These are phyloP conservation scores for Apiospora aurea DNA, from an alignment of 2,329 filamentous ascomycete species.

Conservation along the genomic window DNA sequence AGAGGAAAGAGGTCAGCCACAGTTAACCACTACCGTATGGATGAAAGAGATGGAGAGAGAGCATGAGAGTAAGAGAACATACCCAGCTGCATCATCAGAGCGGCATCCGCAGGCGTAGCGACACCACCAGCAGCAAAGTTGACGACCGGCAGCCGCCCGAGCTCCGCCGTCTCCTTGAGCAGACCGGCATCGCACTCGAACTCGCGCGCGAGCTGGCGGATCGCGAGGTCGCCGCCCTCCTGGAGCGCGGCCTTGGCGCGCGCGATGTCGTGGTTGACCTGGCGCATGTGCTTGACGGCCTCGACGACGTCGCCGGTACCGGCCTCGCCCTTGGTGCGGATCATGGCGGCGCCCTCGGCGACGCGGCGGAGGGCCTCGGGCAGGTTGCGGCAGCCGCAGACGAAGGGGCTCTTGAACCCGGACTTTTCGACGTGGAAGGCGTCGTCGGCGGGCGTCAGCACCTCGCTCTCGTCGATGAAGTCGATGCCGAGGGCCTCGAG, in stretches of 20 bases:
- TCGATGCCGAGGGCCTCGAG: conserved; percentile 94
- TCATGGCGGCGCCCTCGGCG: conserved; percentile 95
- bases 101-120: conserved; percentile 97
- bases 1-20: neutral
- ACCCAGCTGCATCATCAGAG: conserved; percentile 91
- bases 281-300: conserved; percentile 95
- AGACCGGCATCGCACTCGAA: conserved; percentile 80
- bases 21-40: too few species aligned
- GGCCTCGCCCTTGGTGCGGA: conserved; percentile 97
- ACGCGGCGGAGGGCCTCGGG: conserved; percentile 92
- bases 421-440: conserved; percentile 91
- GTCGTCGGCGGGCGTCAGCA: conserved; percentile 92
- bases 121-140: conserved; percentile 99
- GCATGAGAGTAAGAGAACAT: neutral
- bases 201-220: conserved; percentile 79
- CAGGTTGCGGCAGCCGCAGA: conserved; percentile 94
- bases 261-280: conserved; percentile 83
- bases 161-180: conserved; percentile 84
- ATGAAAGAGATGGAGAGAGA: neutral
- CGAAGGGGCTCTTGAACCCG: conserved; percentile 84
- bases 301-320: conserved; percentile 97
- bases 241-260: conserved; percentile 78
- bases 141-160: conserved; percentile 90
- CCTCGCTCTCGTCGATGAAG: conserved; percentile 98
- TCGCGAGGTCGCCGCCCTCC: conserved; percentile 57